phyloP scores from a whole-genome alignment of 1,284 basidiomycete species.

The Apiotrichum siamense region DNA sequence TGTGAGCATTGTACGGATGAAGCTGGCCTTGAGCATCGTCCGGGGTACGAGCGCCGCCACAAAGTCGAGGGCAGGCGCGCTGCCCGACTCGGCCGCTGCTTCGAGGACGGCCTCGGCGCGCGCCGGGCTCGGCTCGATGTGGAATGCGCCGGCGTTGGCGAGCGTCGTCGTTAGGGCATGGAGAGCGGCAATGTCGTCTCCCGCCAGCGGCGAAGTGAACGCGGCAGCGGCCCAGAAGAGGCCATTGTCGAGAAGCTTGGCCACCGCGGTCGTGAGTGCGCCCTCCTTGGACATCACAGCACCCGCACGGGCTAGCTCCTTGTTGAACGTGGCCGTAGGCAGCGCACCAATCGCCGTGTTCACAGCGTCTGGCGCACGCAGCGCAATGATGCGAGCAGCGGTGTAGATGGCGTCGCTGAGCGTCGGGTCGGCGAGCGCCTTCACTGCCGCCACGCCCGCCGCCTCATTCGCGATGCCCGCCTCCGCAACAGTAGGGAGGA shows the following conservation, averaged over 20 bases:
- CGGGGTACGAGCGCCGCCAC: conserved; percentile 47
- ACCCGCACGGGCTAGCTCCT: conserved; percentile 6
- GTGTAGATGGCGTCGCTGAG: conserved; percentile 1
- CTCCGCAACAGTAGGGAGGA: conserved; percentile 17
- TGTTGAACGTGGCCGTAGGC: neutral
- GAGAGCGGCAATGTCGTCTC: conserved; percentile 1
- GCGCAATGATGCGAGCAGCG: conserved; percentile 5
- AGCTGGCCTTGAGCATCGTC: conserved; percentile 53
- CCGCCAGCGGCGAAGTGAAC: conserved; percentile 17
- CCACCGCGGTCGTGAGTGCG: conserved; percentile 1
- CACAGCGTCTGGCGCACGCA: neutral
- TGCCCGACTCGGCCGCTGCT: conserved; percentile 56
- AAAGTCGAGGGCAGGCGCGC: conserved; percentile 52
- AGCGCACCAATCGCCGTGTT: neutral
- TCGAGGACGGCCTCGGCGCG: conserved; percentile 69
- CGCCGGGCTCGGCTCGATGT: conserved; percentile 53
- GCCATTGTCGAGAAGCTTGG: conserved; percentile 19
- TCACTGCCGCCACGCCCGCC: neutral
- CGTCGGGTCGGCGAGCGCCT: conserved; percentile 5
- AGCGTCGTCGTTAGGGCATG: conserved; percentile 7
- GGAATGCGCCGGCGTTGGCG: conserved; percentile 8
- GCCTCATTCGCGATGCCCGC: neutral
- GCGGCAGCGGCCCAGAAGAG: conserved; percentile 22
- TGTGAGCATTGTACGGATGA: conserved; percentile 39
- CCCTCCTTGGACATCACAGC: neutral